These are phyloP conservation scores for Neofusicoccum laricinum DNA, from an alignment of 2,329 filamentous ascomycete genomes.

Conservation along the genomic window DNA sequence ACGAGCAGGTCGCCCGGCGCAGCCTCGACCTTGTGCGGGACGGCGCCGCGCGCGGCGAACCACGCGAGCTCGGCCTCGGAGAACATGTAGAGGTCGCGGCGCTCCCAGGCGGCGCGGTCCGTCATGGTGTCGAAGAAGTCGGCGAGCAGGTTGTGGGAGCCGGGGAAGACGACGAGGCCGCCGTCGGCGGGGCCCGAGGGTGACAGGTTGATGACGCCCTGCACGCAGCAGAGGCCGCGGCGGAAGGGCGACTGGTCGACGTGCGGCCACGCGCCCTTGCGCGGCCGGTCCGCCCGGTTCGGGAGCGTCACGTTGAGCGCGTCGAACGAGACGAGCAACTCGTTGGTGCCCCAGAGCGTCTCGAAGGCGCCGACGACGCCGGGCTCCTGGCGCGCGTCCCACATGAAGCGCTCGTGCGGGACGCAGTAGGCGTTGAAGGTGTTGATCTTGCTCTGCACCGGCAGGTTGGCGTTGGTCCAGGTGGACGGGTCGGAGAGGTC, in stretches of 20 bases:
- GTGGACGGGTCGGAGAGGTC: slow-evolving; percentile 33
- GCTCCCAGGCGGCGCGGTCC: slow-evolving; percentile 32
- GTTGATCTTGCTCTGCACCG: slow-evolving; percentile 30
- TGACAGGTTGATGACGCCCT: slow-evolving; percentile 50
- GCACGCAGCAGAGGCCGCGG: slow-evolving; percentile 51
- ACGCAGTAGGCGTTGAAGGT: slow-evolving; percentile 32
- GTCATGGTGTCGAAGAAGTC: slow-evolving; percentile 32
- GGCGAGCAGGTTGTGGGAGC: slow-evolving; percentile 29
- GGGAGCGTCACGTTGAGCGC: slow-evolving; percentile 40
- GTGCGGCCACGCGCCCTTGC: slow-evolving; percentile 36
- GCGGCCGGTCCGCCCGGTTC: slow-evolving; percentile 28
- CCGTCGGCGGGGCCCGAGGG: slow-evolving; percentile 37
- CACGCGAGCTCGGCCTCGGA: slow-evolving; percentile 37
- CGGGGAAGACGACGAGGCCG: slow-evolving; percentile 35
- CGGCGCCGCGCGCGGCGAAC: slow-evolving; percentile 40
- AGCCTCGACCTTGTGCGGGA: slow-evolving; percentile 39
- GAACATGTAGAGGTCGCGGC: slow-evolving; percentile 25
- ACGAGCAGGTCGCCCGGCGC: slow-evolving; percentile 47
- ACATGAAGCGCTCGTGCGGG: slow-evolving; percentile 42
- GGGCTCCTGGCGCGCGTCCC: slow-evolving; percentile 39
- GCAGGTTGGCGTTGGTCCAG: slow-evolving; percentile 37
- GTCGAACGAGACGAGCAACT: slow-evolving; percentile 39
- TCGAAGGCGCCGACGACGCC: slow-evolving; percentile 37
- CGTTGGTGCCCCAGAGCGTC: slow-evolving; percentile 35
- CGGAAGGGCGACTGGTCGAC: slow-evolving; percentile 27